phyloP scores from a whole-genome alignment of 768 basidiomycete species.

The Mycena rebaudengoi region DNA sequence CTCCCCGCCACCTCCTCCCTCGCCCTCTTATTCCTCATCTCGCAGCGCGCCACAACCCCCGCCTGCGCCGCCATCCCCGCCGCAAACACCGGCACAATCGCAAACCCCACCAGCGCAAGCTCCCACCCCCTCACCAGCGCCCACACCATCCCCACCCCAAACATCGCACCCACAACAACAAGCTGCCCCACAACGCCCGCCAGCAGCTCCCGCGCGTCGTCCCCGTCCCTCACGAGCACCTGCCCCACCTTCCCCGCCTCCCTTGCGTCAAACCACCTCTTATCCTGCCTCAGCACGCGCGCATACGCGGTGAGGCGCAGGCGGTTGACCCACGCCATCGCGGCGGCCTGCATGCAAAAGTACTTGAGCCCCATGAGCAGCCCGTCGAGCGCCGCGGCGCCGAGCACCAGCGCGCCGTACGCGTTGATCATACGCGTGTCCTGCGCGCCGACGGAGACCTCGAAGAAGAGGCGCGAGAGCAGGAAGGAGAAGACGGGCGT shows the following conservation, averaged over 20 bases:
- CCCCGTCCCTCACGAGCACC: slow-evolving; percentile 85
- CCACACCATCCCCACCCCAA: slow-evolving; percentile 87
- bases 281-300: slow-evolving; percentile 80
- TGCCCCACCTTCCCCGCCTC: slow-evolving; percentile 73
- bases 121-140: slow-evolving; percentile 91
- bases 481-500: slow-evolving; percentile 94
- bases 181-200: slow-evolving; percentile 75
- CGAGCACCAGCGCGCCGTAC: slow-evolving; percentile 78
- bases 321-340: slow-evolving; percentile 76
- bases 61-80: slow-evolving; percentile 79
- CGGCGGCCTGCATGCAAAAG: slow-evolving; percentile 79
- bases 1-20: slow-evolving; percentile 84
- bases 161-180: slow-evolving; percentile 81
- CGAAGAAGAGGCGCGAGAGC: slow-evolving; percentile 81
- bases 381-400: slow-evolving; percentile 80
- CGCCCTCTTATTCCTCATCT: slow-evolving; percentile 84
- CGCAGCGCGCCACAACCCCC: slow-evolving; percentile 72
- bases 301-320: slow-evolving; percentile 66
- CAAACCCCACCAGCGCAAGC: slow-evolving; percentile 89
- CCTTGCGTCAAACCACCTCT: slow-evolving; percentile 83
- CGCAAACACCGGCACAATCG: slow-evolving; percentile 86
- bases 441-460: slow-evolving; percentile 76
- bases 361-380: slow-evolving; percentile 79
- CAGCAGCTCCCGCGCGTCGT: slow-evolving; percentile 85
- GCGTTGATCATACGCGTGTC: slow-evolving; percentile 68